Evolutionary conservation across 495 filamentous ascomycete genomes (phyloP), one percentile per base, ranked within the genome.

Genomic region (Neurospora cerealis): DNA sequence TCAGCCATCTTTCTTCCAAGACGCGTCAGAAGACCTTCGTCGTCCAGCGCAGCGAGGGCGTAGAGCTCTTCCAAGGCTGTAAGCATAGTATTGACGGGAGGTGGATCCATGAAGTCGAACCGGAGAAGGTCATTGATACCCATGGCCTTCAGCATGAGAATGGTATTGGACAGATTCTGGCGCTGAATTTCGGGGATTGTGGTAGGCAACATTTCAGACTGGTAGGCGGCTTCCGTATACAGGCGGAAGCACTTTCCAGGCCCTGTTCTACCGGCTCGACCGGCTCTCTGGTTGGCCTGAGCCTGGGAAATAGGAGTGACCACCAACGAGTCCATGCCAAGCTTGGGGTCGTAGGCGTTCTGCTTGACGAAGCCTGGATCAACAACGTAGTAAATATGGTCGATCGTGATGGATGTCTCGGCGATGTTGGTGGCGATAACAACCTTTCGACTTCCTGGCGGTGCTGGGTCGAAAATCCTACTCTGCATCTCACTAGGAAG

Each of bases 391-490:
- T 96, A 96, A 74, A 99, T 97, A 48, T 93, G 91, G 80, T 98
- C 96, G 73, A 99, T 98, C 0, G 96, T 99, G 77, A 99, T 95
- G 19, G 93, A 96, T 0, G 96, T 99, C 79, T 99, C 96, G 0
- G 96, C 96, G 78, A 99, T 99, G 76, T 99, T 99, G 21, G 96
- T 99, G 3, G 96, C 96, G 80, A 99, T 97, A 70, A 99, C 93
- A 19, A 98, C 94, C 82, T 99, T 99, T 71, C 96, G 87, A 62
- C 89, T 92, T 42, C 96, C 96, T 21, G 91, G 88, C 7, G 95
- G 93, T 24, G 96, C 92, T 19, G 95, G 94, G 34, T 98, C 96
- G 80, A 99, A 99, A 69, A 98, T 96, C 73, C 86, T 88, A 78
- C 92, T 95, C 78, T 98, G 96, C 87, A 97, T 94, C 83, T 99